phyloP scores from a whole-genome alignment of 2,329 filamentous ascomycete species.

The Tolypocladium tropicale region DNA sequence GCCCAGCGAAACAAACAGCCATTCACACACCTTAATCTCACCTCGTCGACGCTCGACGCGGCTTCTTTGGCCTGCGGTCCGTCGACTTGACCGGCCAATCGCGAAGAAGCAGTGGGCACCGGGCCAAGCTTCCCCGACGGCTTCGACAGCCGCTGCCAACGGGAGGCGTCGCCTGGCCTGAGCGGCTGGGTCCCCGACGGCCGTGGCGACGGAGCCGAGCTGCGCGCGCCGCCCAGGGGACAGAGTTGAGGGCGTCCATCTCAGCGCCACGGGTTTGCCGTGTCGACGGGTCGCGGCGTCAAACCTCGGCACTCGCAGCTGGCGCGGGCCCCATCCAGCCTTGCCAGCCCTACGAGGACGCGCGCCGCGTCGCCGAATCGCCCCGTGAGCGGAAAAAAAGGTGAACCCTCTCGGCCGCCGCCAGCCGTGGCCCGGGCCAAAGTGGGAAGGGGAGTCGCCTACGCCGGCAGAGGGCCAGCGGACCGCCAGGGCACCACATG shows the following conservation, averaged over 20 bases:
- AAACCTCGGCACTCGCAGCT: background rate
- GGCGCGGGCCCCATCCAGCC: background rate
- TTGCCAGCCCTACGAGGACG: background rate
- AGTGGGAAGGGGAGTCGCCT: background rate
- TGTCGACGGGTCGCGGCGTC: background rate
- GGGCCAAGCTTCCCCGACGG: background rate
- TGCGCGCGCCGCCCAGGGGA: background rate
- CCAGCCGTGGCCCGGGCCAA: background rate
- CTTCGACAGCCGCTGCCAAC: background rate
- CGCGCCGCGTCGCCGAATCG: background rate
- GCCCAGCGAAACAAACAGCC: background rate
- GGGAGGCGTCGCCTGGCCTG: background rate
- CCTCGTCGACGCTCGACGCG: background rate
- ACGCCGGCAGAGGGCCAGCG: background rate
- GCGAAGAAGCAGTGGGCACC: background rate
- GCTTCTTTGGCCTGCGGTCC: background rate
- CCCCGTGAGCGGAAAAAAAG: background rate
- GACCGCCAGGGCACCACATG: background rate
- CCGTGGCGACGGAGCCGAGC: background rate
- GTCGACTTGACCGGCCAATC: conserved; percentile 3
- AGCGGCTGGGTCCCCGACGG: background rate
- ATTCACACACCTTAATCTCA: conserved; percentile 1
- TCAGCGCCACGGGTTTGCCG: background rate
- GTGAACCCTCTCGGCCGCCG: background rate
- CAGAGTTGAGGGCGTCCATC: no score